Evolutionary conservation across 2,329 filamentous ascomycete genomes (phyloP).

Genomic region (Exophiala mesophila): DNA sequence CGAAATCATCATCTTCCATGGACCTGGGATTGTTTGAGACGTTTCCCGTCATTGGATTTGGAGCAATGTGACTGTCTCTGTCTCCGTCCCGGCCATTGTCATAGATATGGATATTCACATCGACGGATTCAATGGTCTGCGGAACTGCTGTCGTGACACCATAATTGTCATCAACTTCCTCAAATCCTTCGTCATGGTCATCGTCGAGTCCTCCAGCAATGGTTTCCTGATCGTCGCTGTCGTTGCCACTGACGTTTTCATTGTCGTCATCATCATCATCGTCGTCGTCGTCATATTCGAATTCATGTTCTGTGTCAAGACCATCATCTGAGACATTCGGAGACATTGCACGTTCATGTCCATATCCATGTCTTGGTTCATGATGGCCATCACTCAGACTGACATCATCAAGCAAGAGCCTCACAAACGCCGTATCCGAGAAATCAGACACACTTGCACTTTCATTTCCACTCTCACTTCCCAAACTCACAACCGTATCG

Average conservation of each 20-base stretch:
- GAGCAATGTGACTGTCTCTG: too few relatives aligned
- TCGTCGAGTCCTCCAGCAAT: conserved; percentile 21
- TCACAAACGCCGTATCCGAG: background rate
- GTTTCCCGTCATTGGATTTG: too few relatives aligned
- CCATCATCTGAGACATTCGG: conserved; percentile 3
- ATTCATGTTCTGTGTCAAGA: conserved; percentile 11
- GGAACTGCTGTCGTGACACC: too few relatives aligned
- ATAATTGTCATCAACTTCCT: too few relatives aligned
- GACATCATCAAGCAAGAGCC: background rate
- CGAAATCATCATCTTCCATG: too few relatives aligned
- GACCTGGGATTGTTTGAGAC: too few relatives aligned
- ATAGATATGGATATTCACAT: too few relatives aligned
- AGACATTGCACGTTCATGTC: background rate
- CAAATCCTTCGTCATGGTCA: conserved; percentile 4
- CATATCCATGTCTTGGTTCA: background rate
- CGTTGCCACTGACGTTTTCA: conserved; percentile 14
- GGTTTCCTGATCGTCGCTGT: conserved; percentile 25
- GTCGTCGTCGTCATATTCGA: conserved; percentile 12
- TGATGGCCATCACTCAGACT: background rate
- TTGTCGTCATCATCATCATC: conserved; percentile 24
- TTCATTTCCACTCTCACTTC: too few relatives aligned
- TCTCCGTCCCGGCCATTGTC: too few relatives aligned
- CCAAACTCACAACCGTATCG: conserved; percentile 26
- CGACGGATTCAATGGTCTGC: too few relatives aligned
- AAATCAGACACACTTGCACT: conserved; percentile 1